Conservation (phyloP, 2,329 filamentous ascomycete species). For the Simplicillium aogashimaense region DNA sequence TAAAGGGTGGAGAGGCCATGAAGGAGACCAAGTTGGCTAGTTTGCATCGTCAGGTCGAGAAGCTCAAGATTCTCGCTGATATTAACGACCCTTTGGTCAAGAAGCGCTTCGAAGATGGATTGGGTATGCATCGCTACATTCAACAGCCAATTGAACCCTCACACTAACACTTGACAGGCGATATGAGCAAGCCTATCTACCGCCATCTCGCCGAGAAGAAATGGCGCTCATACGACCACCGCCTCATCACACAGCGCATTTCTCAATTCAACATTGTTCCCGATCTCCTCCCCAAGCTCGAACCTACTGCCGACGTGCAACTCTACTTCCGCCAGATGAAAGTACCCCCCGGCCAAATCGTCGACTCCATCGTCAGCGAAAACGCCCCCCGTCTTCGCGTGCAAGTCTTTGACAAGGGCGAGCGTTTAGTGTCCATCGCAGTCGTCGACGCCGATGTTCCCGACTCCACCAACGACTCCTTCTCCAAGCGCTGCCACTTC, state of each 20-base stretch:
- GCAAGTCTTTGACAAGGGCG: slow-evolving; percentile 73
- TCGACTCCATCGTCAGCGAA: slow-evolving; percentile 67
- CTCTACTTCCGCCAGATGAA: slow-evolving; percentile 66
- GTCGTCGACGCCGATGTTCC: slow-evolving; percentile 90
- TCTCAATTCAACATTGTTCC: slow-evolving; percentile 79
- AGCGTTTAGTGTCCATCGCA: slow-evolving; percentile 73
- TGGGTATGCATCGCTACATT: slow-evolving; percentile 43
- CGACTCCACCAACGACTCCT: slow-evolving; percentile 62
- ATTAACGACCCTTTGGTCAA: slow-evolving; percentile 94
- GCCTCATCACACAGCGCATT: slow-evolving; percentile 76
- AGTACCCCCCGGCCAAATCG: slow-evolving; percentile 66
- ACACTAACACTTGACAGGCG: slow-evolving; percentile 43
- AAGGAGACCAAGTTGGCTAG: slow-evolving; percentile 60
- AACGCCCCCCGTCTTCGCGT: slow-evolving; percentile 65
- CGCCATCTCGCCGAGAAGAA: slow-evolving; percentile 77
- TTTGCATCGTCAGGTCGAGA: slow-evolving; percentile 63
- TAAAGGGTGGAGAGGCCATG: slow-evolving; percentile 50
- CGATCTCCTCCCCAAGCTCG: slow-evolving; percentile 73
- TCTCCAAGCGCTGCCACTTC: slow-evolving; percentile 77
- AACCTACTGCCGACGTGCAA: slow-evolving; percentile 69
- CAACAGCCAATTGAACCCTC: slow-evolving; percentile 8
- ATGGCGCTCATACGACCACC: slow-evolving; percentile 77
- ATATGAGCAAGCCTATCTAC: slow-evolving; percentile 96
- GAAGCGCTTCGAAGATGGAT: slow-evolving; percentile 84
- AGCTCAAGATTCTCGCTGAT: slow-evolving; percentile 81